Evolutionary conservation across 2,329 filamentous ascomycete species (phyloP).

Genomic region (Botryosphaeria dothidea): DNA sequence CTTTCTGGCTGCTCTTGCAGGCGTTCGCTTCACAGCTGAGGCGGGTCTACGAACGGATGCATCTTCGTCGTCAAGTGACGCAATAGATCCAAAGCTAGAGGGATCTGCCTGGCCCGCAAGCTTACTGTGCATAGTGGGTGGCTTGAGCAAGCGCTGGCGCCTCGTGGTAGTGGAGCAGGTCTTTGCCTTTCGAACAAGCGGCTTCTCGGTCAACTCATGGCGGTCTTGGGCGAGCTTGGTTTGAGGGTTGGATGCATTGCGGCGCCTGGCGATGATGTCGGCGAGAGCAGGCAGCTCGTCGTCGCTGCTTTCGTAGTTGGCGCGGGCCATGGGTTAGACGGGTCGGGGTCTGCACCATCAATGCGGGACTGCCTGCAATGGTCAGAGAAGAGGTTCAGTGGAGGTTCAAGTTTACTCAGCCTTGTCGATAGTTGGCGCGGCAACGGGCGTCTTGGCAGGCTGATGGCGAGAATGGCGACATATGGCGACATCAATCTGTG

Average conservation of each 20-base stretch:
- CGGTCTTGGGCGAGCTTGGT: neutral
- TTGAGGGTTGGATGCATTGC: neutral
- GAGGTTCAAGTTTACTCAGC: neutral
- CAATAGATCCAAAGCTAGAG: conserved; percentile 28
- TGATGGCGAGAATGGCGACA: conserved; percentile 14
- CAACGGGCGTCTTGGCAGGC: conserved; percentile 10
- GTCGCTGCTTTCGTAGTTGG: conserved; percentile 13
- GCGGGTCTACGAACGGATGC: neutral
- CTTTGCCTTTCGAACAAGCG: conserved; percentile 26
- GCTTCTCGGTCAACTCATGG: neutral
- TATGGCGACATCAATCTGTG: conserved; percentile 13
- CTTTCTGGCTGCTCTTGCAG: neutral
- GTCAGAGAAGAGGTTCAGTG: too few relatives aligned
- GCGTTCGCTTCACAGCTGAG: conserved; percentile 4
- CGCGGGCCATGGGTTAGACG: neutral
- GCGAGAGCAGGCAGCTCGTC: conserved; percentile 4
- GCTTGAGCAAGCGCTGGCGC: conserved; percentile 35
- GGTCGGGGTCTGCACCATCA: neutral
- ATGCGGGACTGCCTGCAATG: neutral
- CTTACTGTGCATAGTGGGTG: conserved; percentile 34
- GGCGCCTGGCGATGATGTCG: conserved; percentile 1
- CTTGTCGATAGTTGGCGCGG: conserved; percentile 16
- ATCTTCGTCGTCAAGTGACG: conserved; percentile 23
- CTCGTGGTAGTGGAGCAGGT: conserved; percentile 26
- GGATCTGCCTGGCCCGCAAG: conserved; percentile 17